Base-by-base conservation (phyloP, 2,329 filamentous ascomycete genomes). In the Hypoxylon sp. region DNA sequence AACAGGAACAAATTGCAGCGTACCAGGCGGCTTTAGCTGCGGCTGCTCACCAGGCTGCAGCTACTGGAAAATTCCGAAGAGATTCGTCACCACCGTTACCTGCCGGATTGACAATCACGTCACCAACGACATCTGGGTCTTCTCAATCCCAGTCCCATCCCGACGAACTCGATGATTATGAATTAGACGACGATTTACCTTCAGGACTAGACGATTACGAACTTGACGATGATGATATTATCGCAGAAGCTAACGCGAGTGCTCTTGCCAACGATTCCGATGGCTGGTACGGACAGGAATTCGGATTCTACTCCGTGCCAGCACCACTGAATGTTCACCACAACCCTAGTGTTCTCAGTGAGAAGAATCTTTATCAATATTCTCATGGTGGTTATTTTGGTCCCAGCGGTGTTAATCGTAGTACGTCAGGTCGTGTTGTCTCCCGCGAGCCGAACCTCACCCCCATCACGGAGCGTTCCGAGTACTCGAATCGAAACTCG, bases 201-300 rank as follows among this genome's bases (percentile, higher is more conserved):
- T 59, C 66, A 7, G 76, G 76, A 43, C 67, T 80, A 60, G 83
- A 86, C 52, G 82, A 87, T 59, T 82, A 84, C 51, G 84, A 87
- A 32, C 79, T 89, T 40, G 89, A 90, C 51, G 91, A 97, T 60
- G 92, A 97, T 63, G 85, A 86, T 21, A 94, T 97, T 62, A 95
- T 99, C 53, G 93, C 92, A 0, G 94, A 91, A 50, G 94, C 94
- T 4, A 99, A 99, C 63, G 92, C 93, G 0, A 92, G 94, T 68
- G 94, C 89, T 1, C 78, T 99, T 5, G 93, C 94, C 34, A 92
- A 91, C 61, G 94, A 99, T 65, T 87, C 87, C 5, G 93, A 97
- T 58, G 93, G 91, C 0, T 95, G 94, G 75, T 99, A 99, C 66
- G 94, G 94, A 0, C 88, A 91, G 61, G 94, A 99, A 69, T 99